Conservation (phyloP, 2,329 filamentous ascomycete species). For the Aspergillus udagawae region DNA sequence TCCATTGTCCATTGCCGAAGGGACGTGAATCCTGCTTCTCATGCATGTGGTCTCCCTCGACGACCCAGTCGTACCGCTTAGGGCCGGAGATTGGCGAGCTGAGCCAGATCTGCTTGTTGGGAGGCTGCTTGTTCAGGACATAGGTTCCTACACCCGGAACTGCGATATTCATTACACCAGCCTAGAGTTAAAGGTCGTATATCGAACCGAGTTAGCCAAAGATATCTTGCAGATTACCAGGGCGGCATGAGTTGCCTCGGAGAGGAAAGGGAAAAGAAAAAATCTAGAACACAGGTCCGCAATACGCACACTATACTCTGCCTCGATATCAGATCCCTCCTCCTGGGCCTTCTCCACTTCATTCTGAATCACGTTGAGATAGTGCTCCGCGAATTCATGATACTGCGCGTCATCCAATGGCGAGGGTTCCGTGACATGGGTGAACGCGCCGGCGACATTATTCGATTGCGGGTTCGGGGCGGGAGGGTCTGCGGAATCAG, state of each 20-base stretch:
- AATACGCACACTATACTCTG: slow-evolving; percentile 75
- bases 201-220: neutral
- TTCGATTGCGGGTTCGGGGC: slow-evolving; percentile 36
- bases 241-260: neutral
- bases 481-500: slow-evolving; percentile 54
- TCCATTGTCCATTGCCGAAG: slow-evolving; percentile 64
- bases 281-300: neutral
- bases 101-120: slow-evolving; percentile 96
- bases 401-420: slow-evolving; percentile 69
- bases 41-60: slow-evolving; percentile 64
- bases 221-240: neutral
- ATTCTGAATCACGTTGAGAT: slow-evolving; percentile 58
- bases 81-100: slow-evolving; percentile 87
- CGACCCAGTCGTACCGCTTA: slow-evolving; percentile 89
- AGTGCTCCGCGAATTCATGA: slow-evolving; percentile 71
- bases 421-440: slow-evolving; percentile 52
- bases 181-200: slow-evolving; percentile 46
- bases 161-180: slow-evolving; percentile 76
- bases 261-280: neutral
- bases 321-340: slow-evolving; percentile 67
- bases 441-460: slow-evolving; percentile 39
- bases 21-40: slow-evolving; percentile 69
- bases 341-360: slow-evolving; percentile 73
- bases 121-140: slow-evolving; percentile 97
- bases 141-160: slow-evolving; percentile 72